Conservation (phyloP, 495 filamentous ascomycete species). For the Tirmania nivea region DNA sequence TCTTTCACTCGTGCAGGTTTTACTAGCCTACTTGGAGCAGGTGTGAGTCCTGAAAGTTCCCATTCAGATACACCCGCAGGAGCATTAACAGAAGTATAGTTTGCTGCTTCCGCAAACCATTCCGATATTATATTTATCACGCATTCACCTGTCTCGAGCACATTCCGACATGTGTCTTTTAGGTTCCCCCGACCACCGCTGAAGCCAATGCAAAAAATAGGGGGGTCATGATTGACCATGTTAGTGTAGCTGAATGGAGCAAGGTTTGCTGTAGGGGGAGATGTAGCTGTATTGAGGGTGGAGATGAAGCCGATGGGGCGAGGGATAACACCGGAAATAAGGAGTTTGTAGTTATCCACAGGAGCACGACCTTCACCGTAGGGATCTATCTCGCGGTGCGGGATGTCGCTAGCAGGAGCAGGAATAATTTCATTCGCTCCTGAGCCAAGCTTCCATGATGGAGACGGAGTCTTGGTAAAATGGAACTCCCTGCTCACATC, state of each 20-base stretch:
- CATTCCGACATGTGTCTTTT: slow-evolving; percentile 62
- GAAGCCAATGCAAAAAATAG: slow-evolving; percentile 68
- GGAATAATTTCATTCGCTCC: slow-evolving; percentile 41
- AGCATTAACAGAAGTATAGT: slow-evolving; percentile 52
- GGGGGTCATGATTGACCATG: slow-evolving; percentile 71
- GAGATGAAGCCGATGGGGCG: slow-evolving; percentile 45
- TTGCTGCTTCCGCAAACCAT: slow-evolving; percentile 71
- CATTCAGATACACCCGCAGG: slow-evolving; percentile 67
- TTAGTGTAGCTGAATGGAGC: slow-evolving; percentile 76
- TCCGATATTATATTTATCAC: slow-evolving; percentile 76
- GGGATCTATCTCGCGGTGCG: slow-evolving; percentile 64
- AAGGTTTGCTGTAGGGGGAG: slow-evolving; percentile 39
- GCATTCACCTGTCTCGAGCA: slow-evolving; percentile 49
- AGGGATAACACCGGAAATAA: slow-evolving; percentile 71
- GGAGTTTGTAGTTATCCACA: slow-evolving; percentile 69
- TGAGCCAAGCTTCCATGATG: slow-evolving; percentile 55
- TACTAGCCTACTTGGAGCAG: slow-evolving; percentile 43
- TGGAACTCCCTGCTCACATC: slow-evolving; percentile 29
- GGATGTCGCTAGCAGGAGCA: slow-evolving; percentile 25
- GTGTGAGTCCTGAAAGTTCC: slow-evolving; percentile 54
- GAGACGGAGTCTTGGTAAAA: slow-evolving; percentile 48
- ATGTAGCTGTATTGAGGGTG: slow-evolving; percentile 19
- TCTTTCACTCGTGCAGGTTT: slow-evolving; percentile 55
- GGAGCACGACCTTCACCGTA: slow-evolving; percentile 45
- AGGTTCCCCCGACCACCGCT: slow-evolving; percentile 30